Evolutionary conservation across 257 asterid species (phyloP).

Genomic region (Fraxinus quadrangulata): DNA sequence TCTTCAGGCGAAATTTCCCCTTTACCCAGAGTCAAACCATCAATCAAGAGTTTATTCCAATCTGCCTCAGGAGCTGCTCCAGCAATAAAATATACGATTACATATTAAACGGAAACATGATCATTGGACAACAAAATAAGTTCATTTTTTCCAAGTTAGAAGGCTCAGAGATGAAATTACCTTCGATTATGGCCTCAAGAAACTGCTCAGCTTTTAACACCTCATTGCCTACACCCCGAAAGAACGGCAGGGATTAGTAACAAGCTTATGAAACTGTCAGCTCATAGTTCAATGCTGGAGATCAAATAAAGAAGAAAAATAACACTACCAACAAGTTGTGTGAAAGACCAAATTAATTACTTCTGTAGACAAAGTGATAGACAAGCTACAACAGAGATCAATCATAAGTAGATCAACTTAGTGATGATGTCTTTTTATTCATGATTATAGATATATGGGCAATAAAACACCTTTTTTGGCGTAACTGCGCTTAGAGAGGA

Average conservation of each 20-base stretch:
- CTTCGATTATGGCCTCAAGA: slow-evolving; percentile 82
- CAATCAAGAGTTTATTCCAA: slow-evolving; percentile 75
- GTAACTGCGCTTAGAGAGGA: slow-evolving; percentile 90
- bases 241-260: slow-evolving; percentile 28
- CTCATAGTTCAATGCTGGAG: background rate
- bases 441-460: background rate
- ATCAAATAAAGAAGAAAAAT: background rate
- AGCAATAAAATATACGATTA: slow-evolving; percentile 16
- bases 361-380: background rate
- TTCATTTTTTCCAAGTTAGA: slow-evolving; percentile 15
- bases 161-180: slow-evolving; percentile 35
- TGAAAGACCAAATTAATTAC: slow-evolving; percentile 1
- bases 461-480: slow-evolving; percentile 69
- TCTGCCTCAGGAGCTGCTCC: slow-evolving; percentile 76
- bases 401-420: slow-evolving; percentile 6
- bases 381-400: background rate
- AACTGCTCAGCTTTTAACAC: slow-evolving; percentile 73
- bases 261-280: background rate
- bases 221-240: slow-evolving; percentile 65
- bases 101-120: slow-evolving; percentile 1
- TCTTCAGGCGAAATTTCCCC: slow-evolving; percentile 76
- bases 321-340: background rate
- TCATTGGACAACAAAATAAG: background rate
- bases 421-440: slow-evolving; percentile 1
- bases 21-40: slow-evolving; percentile 73